Evolutionary conservation across 768 basidiomycete species (phyloP), one percentile per base, ranked within the genome.

Genomic region (Lentinula lateritia): DNA sequence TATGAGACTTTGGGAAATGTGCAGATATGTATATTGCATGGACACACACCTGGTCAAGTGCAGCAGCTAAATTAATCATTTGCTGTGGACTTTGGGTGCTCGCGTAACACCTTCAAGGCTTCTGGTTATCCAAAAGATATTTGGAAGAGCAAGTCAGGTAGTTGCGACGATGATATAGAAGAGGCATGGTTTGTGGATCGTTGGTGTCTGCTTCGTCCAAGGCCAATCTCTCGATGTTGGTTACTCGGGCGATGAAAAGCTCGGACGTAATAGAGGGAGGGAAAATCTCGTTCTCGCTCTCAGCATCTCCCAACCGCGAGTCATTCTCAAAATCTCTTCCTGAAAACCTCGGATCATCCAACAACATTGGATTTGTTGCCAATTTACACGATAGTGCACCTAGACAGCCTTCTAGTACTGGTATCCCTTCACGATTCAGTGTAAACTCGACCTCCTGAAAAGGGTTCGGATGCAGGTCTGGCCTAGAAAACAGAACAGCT

Each of bases 241-340:
- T 72, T 10, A 95, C 92, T n/a, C 80, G 76, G 13, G 91, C 93
- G 63, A 95, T 85, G 72, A 93, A 94, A 45, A 95, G 73, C 76
- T 93, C 88, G 42, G 87, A 89, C 20, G 70, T 66, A 70, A 76
- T 62, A n/a, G 61, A 55, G 67, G 42, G 16, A 23, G 61, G 9
- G 61, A 67, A 39, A 57, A 34, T 54, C 41, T 16, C 54, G 48
- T 58, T 13, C 18, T 8, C 38, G 10, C 15, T 23, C 6, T 10
- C 28, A 13, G 1, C 58, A 20, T 8, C n/a, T 15, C 18, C 18
- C 43, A 12, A 23, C 8, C 57, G 63, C 32, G 64, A 50, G 23
- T 63, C 61, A 57, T 64, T 32, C 45, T 67, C 50, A n/a, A 18
- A 54, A 32, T 58, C 62, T 36, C 60, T 62, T 66, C 65, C 72